Percentiles rank a stretch among this genome's conserved stretches.
phyloP scores from a whole-genome alignment of 768 basidiomycete species.

The Agaricus blazei region DNA sequence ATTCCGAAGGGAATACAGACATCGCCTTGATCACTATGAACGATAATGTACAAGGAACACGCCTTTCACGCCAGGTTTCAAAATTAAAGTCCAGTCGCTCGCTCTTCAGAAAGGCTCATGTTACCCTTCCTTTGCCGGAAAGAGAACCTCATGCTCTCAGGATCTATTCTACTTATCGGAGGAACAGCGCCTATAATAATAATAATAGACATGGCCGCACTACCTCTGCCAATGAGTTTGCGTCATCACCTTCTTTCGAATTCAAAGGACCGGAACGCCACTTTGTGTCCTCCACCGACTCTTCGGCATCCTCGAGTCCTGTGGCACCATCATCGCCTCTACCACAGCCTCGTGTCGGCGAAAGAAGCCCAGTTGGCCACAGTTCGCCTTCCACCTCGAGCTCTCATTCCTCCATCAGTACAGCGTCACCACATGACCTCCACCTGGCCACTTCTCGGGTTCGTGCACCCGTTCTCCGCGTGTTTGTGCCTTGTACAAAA shows the following conservation, averaged over 20 bases:
- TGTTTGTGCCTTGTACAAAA: conserved; percentile 66
- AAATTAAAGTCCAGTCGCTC: conserved; percentile 22
- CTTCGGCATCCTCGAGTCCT: conserved; percentile 28
- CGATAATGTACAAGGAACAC: conserved; percentile 9
- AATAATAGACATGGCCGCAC: background rate
- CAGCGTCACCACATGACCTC: conserved; percentile 56
- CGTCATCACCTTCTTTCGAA: background rate
- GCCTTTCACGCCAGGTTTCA: conserved; percentile 5
- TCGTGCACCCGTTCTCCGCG: conserved; percentile 69
- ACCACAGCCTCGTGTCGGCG: background rate
- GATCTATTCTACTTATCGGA: conserved; percentile 24
- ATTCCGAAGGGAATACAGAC: conserved; percentile 10
- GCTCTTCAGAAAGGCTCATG: conserved; percentile 14
- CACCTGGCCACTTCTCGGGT: conserved; percentile 50
- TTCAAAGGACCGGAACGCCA: conserved; percentile 30
- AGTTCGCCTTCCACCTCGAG: conserved; percentile 7
- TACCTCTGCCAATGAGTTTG: background rate
- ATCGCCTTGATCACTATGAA: conserved; percentile 14
- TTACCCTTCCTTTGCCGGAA: conserved; percentile 23
- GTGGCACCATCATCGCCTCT: conserved; percentile 10
- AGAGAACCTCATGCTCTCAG: conserved; percentile 24
- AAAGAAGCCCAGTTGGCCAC: conserved; percentile 13
- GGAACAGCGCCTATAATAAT: conserved; percentile 18
- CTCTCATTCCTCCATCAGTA: conserved; percentile 13
- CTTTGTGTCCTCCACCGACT: conserved; percentile 44